Percentiles rank a stretch among this genome's conserved stretches.
Conservation (phyloP, 345 rosid species). For the Pugionium cornutum region DNA sequence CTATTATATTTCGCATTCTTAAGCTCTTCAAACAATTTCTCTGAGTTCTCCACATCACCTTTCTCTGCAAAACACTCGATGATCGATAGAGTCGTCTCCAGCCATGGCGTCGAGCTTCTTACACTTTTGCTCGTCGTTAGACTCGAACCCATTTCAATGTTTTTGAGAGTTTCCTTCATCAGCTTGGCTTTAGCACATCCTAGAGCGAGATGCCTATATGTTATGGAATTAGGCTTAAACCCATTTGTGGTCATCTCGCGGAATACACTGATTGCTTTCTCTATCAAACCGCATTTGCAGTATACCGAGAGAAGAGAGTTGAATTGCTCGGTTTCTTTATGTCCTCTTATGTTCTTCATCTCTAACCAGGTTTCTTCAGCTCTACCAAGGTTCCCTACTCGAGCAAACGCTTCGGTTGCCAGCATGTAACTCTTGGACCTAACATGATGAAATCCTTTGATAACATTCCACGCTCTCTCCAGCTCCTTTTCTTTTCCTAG, state of each 20-base stretch:
- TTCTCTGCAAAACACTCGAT: constrained; percentile 71
- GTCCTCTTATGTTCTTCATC: constrained; percentile 57
- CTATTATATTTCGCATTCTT: constrained; percentile 63
- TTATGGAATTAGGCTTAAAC: constrained; percentile 77
- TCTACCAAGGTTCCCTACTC: constrained; percentile 53
- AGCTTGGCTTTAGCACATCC: constrained; percentile 74
- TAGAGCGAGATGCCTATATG: constrained; percentile 79
- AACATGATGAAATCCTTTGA: constrained; percentile 62
- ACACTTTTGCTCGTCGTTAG: constrained; percentile 53
- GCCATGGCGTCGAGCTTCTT: constrained; percentile 76
- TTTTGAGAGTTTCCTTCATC: constrained; percentile 65
- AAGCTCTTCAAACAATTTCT: constrained; percentile 74
- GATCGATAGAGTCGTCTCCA: constrained; percentile 77
- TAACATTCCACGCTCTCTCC: constrained; percentile 58
- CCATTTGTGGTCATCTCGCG: constrained; percentile 58
- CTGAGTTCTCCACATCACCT: constrained; percentile 69
- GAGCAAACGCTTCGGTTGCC: constrained; percentile 76
- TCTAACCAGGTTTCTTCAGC: constrained; percentile 88
- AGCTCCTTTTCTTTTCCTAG: constrained; percentile 65
- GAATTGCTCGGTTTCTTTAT: constrained; percentile 69
- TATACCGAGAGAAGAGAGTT: constrained; percentile 77
- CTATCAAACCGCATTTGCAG: constrained; percentile 58
- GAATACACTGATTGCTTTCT: constrained; percentile 62
- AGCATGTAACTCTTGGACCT: constrained; percentile 63
- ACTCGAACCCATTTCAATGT: constrained; percentile 56